These are phyloP conservation scores for Magnolia officinalis DNA, from an alignment of 164 flowering plant genomes.

Conservation along the genomic window DNA sequence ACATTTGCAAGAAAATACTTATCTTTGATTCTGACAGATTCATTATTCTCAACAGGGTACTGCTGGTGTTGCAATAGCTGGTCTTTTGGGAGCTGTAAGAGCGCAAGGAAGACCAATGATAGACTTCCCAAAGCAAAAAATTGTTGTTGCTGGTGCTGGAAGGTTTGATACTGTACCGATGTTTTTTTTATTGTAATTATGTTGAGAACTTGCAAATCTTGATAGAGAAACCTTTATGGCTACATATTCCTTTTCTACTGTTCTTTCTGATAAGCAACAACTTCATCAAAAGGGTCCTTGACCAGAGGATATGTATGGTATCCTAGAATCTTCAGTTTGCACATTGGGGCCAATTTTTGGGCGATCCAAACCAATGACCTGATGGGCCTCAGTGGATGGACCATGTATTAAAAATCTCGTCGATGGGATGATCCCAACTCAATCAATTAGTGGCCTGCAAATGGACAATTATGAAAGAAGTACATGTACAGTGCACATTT, in stretches of 20 bases:
- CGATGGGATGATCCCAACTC: no score
- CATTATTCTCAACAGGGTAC: conserved; percentile 60
- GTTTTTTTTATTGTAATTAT: neutral
- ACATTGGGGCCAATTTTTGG: neutral
- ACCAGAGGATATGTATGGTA: no score
- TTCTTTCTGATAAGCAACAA: neutral
- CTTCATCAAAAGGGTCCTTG: neutral
- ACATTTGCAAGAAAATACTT: neutral
- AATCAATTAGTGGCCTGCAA: no score
- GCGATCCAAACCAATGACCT: no score
- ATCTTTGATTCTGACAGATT: no score
- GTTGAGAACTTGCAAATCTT: neutral
- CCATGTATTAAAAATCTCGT: no score
- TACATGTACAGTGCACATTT: no score
- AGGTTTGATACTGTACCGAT: conserved; percentile 41
- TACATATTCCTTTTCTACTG: neutral
- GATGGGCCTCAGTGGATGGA: no score
- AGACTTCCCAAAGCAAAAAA: conserved; percentile 94
- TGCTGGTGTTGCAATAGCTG: conserved; percentile 98
- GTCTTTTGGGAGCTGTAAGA: conserved; percentile 96
- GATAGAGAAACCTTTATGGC: neutral
- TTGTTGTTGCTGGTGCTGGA: conserved; percentile 99
- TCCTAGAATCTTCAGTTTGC: neutral
- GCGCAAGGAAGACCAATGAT: conserved; percentile 97
- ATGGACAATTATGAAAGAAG: no score